These are phyloP conservation scores for Monosporascus sp. DNA, from an alignment of 2,329 filamentous ascomycete species.

Conservation along the genomic window DNA sequence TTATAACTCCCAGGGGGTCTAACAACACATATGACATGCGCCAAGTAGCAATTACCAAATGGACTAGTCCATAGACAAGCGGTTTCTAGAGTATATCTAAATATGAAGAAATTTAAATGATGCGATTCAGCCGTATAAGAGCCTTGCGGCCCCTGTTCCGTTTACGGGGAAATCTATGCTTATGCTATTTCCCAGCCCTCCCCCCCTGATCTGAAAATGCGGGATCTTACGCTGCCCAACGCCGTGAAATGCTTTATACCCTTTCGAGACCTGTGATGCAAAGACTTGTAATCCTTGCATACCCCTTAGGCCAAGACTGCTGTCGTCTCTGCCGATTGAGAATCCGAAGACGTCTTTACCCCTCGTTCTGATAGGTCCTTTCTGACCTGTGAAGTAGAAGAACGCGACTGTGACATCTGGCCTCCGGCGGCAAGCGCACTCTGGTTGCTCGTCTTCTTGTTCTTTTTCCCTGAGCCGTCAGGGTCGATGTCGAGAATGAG, in stretches of 20 bases:
- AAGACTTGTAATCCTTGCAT: not conserved
- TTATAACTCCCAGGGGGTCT: too few species aligned
- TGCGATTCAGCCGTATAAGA: not conserved
- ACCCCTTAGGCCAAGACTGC: slow-evolving; percentile 8
- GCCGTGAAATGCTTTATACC: slow-evolving; percentile 16
- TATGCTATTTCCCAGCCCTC: not conserved
- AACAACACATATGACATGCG: too few species aligned
- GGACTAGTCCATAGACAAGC: too few species aligned
- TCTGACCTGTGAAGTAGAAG: slow-evolving; percentile 13
- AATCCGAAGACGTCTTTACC: slow-evolving; percentile 8
- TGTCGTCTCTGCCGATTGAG: slow-evolving; percentile 7
- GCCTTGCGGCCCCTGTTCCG: not conserved
- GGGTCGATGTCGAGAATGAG: slow-evolving; percentile 53
- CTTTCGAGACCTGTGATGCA: slow-evolving; percentile 3
- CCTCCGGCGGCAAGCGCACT: slow-evolving; percentile 45
- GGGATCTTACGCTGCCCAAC: slow-evolving; percentile 9
- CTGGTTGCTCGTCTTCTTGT: slow-evolving; percentile 26
- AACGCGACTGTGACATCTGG: slow-evolving; percentile 34
- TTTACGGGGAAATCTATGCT: not conserved
- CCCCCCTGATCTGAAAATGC: not conserved
- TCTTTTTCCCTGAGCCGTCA: slow-evolving; percentile 40
- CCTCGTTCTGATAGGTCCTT: slow-evolving; percentile 27
- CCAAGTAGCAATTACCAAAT: too few species aligned
- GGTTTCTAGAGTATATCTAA: not conserved
- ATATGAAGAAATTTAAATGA: not conserved